Evolutionary conservation across 768 basidiomycete species (phyloP), one percentile per base, ranked within the genome.

Genomic region (Lentinula raphanica): DNA sequence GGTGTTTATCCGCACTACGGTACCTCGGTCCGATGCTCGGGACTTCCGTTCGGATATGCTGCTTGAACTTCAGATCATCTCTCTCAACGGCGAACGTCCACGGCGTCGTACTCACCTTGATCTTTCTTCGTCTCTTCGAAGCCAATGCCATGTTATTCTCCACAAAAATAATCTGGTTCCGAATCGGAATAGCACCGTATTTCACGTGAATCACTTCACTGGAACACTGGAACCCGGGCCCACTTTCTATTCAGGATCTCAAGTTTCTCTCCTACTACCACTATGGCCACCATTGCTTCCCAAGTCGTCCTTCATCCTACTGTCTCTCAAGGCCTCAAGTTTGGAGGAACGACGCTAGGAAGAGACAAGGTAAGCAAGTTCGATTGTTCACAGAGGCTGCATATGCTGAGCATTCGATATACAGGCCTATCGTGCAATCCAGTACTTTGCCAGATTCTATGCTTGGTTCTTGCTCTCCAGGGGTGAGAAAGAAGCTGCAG

Each of bases 401-500:
- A 11, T 49, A 29, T 35, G 29, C 54, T 31, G 27, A 27, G 31
- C n/a, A 19, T 58, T 12, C 29, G 13, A 25, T 59, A 19, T 36
- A 28, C 29, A 97, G 94, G 76, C 85, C 15, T 98, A 98, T 73
- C 87, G 96, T 62, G 83, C 90, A 21, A 70, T 94, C 55, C 97
- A 99, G 75, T 98, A 94, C 73, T 86, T 92, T 63, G 80, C 95
- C 32, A 86, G 95, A 42, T 86, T 98, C 69, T 83, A 92, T 62
- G 87, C 92, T 1, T 98, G 90, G 90, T 84, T 85, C 71, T 77
- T 90, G 38, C 69, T 89, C 49, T 77, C 77, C 7, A 79, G 84
- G 51, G 93, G 91, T 15, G 71, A 86, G 68, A 88, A 88, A 65
- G 73, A 79, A 9, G 80, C 88, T 48, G 90, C 88, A 9, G 81